Evolutionary conservation across 345 rosid genomes (phyloP).

Genomic region (Eucalyptus virginea): DNA sequence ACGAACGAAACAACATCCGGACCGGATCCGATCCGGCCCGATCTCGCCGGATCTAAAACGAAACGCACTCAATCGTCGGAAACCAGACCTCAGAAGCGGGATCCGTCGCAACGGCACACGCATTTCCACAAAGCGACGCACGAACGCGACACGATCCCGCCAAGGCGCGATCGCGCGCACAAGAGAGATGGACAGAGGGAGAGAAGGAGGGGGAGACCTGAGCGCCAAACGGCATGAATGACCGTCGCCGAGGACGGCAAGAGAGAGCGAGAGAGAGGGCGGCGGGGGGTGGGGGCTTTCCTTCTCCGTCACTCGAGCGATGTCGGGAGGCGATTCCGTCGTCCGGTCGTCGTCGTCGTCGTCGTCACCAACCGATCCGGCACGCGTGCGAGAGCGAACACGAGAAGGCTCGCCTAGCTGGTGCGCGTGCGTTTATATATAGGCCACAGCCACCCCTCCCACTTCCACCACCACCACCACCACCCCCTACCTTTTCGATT

Average conservation of each 20-base stretch:
- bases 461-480: no score
- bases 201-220: slow-evolving; percentile 18
- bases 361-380: neutral
- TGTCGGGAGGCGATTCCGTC: neutral
- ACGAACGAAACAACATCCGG: neutral
- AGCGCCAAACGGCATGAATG: slow-evolving; percentile 57
- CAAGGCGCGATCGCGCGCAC: neutral
- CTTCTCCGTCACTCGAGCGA: neutral
- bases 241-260: slow-evolving; percentile 81
- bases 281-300: neutral
- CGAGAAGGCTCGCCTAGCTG: neutral
- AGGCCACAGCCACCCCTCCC: neutral
- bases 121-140: neutral
- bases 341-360: neutral
- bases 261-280: slow-evolving; percentile 25
- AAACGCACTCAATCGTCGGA: neutral
- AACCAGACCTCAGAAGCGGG: neutral
- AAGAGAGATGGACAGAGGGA: neutral
- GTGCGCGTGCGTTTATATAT: neutral
- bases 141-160: neutral
- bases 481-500: neutral
- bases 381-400: neutral
- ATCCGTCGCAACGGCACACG: neutral
- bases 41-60: neutral
- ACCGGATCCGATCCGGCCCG: slow-evolving; percentile 3